Conservation (phyloP, 371 early-diverging fungal species). For the Lichtheimia ramosa region DNA sequence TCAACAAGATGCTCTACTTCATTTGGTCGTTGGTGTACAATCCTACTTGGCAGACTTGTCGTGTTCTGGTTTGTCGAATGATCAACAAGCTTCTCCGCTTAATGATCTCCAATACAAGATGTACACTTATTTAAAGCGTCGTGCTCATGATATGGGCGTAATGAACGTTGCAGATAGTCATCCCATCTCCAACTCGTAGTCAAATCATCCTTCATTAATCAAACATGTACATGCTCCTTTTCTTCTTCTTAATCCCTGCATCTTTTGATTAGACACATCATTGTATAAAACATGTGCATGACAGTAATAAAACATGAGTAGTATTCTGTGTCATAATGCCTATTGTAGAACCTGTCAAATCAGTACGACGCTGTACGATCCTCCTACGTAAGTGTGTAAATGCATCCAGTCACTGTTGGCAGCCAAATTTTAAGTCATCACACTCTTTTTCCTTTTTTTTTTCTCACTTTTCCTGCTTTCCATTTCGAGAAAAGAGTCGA, state of each 20-base stretch:
- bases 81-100: slow-evolving; percentile 30
- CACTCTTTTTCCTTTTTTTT: background rate
- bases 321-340: too few species aligned
- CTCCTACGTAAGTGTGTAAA: too few species aligned
- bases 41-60: slow-evolving; percentile 32
- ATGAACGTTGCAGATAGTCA: background rate
- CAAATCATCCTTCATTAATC: too few species aligned
- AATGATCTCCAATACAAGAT: slow-evolving; percentile 48
- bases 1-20: slow-evolving; percentile 29
- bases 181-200: too few species aligned
- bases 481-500: background rate
- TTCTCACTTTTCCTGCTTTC: background rate
- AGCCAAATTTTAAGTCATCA: too few species aligned
- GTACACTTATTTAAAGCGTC: slow-evolving; percentile 46
- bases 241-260: background rate
- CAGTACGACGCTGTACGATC: too few species aligned
- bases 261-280: too few species aligned
- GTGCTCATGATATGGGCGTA: slow-evolving; percentile 40
- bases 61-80: slow-evolving; percentile 8
- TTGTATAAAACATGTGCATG: too few species aligned
- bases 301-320: too few species aligned
- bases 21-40: slow-evolving; percentile 44
- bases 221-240: background rate
- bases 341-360: too few species aligned
- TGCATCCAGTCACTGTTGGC: too few species aligned